Percentiles rank a stretch among this genome's conserved stretches.
Conservation (phyloP, 441 rosid species). For the Adansonia grandidieri region DNA sequence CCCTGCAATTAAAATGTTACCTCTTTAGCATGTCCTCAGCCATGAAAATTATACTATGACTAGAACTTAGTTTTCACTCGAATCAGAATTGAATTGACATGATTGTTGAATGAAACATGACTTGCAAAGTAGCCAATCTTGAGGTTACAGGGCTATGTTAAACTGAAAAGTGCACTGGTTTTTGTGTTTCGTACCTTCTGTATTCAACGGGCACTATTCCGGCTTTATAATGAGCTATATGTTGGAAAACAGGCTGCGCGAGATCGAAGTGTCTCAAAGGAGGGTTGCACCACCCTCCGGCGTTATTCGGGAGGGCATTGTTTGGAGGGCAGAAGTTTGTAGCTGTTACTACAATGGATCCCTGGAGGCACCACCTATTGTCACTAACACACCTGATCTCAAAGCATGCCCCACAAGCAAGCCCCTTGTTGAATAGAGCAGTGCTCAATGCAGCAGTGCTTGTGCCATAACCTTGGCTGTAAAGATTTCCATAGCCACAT, state of each 20-base stretch:
- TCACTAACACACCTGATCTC: slow-evolving; percentile 56
- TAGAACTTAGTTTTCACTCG: neutral
- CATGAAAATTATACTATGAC: slow-evolving; percentile 5
- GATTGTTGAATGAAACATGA: too few relatives aligned
- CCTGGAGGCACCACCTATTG: slow-evolving; percentile 57
- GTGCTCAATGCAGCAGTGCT: slow-evolving; percentile 74
- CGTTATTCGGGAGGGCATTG: slow-evolving; percentile 50
- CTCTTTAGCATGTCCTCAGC: neutral
- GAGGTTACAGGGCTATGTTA: slow-evolving; percentile 5
- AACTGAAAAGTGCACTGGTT: neutral
- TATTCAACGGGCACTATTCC: slow-evolving; percentile 66
- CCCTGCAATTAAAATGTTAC: slow-evolving; percentile 10
- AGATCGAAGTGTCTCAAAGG: slow-evolving; percentile 73
- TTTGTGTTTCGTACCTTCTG: slow-evolving; percentile 36
- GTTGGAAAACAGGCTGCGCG: slow-evolving; percentile 61
- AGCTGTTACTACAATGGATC: slow-evolving; percentile 63
- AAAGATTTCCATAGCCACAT: slow-evolving; percentile 69
- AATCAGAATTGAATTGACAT: neutral
- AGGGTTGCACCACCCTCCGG: slow-evolving; percentile 81
- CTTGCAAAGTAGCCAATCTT: neutral
- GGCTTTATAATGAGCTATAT: slow-evolving; percentile 61
- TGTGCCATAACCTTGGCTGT: slow-evolving; percentile 66
- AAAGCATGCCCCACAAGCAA: slow-evolving; percentile 64
- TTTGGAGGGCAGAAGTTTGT: slow-evolving; percentile 80
- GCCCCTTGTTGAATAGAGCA: slow-evolving; percentile 68